Conservation (phyloP, 2,329 filamentous ascomycete species). For the Dryadomyces quercivorus region DNA sequence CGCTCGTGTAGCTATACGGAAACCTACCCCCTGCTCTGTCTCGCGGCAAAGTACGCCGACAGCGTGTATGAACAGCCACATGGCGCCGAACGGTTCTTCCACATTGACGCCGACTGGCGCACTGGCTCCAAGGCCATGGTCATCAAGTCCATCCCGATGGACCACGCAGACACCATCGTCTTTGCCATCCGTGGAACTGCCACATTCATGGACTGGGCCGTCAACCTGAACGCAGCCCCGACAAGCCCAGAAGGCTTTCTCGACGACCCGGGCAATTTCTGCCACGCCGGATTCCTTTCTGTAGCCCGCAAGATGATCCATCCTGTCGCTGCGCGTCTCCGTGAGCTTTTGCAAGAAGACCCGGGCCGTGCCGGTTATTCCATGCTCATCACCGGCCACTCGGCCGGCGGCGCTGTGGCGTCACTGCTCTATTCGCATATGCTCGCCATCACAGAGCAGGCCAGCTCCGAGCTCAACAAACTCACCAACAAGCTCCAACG, state of each 20-base stretch:
- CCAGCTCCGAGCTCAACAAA: constrained; percentile 55
- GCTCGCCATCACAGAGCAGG: constrained; percentile 42
- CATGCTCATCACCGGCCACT: constrained; percentile 75
- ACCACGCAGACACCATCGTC: constrained; percentile 66
- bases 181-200: constrained; percentile 75
- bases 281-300: constrained; percentile 68
- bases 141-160: constrained; percentile 68
- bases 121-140: constrained; percentile 76
- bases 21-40: constrained; percentile 64
- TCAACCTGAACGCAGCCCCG: constrained; percentile 64
- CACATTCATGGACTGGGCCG: constrained; percentile 74
- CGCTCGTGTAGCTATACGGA: constrained; percentile 45
- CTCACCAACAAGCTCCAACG: constrained; percentile 63
- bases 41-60: constrained; percentile 68
- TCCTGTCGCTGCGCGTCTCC: constrained; percentile 59
- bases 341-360: constrained; percentile 59
- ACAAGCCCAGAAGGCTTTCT: constrained; percentile 56
- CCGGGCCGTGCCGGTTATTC: constrained; percentile 53
- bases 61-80: constrained; percentile 57
- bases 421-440: constrained; percentile 73
- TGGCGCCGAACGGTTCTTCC: constrained; percentile 51
- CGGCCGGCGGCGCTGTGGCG: constrained; percentile 74
- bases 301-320: constrained; percentile 64
- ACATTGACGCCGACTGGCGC: constrained; percentile 58
- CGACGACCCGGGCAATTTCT: constrained; percentile 65